phyloP scores from a whole-genome alignment of 345 rosid genomes.

The Bruguiera parviflora region DNA sequence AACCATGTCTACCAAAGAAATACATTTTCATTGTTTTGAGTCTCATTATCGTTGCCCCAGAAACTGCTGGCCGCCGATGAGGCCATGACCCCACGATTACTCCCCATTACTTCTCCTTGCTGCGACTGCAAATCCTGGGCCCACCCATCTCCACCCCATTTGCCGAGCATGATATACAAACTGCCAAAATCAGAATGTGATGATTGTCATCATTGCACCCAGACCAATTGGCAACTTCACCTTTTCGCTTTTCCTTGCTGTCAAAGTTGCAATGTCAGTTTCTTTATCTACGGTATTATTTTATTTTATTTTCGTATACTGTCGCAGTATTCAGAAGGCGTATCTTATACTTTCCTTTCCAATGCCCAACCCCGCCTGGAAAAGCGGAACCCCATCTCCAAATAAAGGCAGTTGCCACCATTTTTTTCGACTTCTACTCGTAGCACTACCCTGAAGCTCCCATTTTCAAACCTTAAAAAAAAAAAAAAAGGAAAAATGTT shows the following conservation, averaged over 20 bases:
- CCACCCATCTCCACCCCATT: neutral
- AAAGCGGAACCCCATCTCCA: conserved; percentile 5
- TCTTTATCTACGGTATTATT: no score
- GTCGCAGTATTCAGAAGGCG: no score
- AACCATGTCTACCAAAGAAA: no score
- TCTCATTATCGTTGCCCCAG: no score
- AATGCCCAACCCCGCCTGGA: conserved; percentile 8
- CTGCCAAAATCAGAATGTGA: neutral
- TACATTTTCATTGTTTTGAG: no score
- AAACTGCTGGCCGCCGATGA: no score
- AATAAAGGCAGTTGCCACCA: conserved; percentile 5
- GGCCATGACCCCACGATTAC: no score
- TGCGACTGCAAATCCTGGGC: no score
- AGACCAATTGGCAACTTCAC: neutral
- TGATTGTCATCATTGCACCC: conserved; percentile 5
- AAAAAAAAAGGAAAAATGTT: conserved; percentile 7
- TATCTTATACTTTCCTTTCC: neutral
- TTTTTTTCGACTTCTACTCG: neutral
- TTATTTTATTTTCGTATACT: no score
- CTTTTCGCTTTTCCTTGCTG: neutral
- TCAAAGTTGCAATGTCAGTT: no score
- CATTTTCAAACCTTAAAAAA: neutral
- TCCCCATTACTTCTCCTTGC: no score
- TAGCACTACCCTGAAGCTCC: neutral
- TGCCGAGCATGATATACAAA: conserved; percentile 6